Evolutionary conservation across 169 alveolate genomes (phyloP), one percentile per base, ranked within the genome.

Genomic region (Eimeria maxima): DNA sequence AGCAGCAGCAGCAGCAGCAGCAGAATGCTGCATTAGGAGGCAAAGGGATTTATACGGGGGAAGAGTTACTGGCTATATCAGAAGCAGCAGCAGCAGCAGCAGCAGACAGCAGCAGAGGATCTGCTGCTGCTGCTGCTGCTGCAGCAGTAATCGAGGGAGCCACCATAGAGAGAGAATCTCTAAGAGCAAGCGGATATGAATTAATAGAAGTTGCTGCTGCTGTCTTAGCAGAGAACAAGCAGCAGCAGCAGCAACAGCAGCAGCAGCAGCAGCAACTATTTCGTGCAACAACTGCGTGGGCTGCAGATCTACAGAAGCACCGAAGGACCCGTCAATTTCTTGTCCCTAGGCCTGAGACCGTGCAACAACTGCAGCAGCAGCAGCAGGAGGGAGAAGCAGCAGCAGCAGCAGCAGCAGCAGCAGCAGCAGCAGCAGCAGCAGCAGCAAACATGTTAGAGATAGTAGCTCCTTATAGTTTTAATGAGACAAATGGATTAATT

Each of bases 361-460:
- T 14, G 69, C 69, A 60, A 24, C 69, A 24, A 22, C 44, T 27
- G 45, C 71, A 50, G 44, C 74, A 47, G 90, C 90, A 69, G 47
- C 80, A 69, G 80, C 80, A 69, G 80, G n/a, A n/a, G n/a, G n/a
- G n/a, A n/a, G n/a, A n/a, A 47, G 90, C 90, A 69, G 47, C 80
- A 69, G 80, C 80, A 69, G 80, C 80, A 33, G 45, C 16, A 69
- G 80, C 80, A 69, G 80, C 42, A 69, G 80, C 22, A 53, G 63
- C 18, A 53, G n/a, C 27, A 24, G 69, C 1, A 38, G 87, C 18
- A 38, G 60, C 80, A 69, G 80, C 80, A 69, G 80, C 80, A n/a
- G 80, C 80, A 10, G 45, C 14, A 14, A 60, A 38, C 4, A 78
- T 78, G 89, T 53, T 78, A 38, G 89, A 78, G 42, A 78, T 78